phyloP scores from a whole-genome alignment of 164 flowering plant species.

The Magnolia sinica region DNA sequence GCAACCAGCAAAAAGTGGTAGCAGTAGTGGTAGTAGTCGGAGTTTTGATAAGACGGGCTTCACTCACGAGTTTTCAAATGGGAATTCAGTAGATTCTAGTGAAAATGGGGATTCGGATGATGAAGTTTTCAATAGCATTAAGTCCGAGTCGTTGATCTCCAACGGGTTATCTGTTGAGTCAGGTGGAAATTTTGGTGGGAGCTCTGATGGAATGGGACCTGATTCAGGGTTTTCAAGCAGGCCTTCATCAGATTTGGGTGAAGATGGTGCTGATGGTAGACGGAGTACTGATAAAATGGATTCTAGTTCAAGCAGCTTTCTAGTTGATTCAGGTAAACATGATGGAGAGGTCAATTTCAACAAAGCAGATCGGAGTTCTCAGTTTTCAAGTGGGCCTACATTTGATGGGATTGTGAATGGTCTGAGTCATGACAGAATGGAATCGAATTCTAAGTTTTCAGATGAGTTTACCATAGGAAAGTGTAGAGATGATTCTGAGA shows the following conservation, averaged over 20 bases:
- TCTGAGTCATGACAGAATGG: slow-evolving; percentile 1
- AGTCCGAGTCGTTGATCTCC: slow-evolving; percentile 1
- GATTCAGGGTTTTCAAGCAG: background rate
- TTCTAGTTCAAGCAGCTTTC: slow-evolving; percentile 3
- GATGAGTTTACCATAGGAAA: slow-evolving; percentile 12
- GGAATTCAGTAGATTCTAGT: slow-evolving; percentile 10
- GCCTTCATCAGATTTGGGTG: slow-evolving; percentile 1
- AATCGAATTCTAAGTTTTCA: slow-evolving; percentile 12
- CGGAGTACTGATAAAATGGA: slow-evolving; percentile 9
- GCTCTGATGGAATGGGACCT: background rate
- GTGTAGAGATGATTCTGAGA: slow-evolving; percentile 10
- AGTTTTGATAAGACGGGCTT: slow-evolving; percentile 24
- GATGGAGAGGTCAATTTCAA: slow-evolving; percentile 1
- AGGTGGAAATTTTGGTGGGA: slow-evolving; percentile 5
- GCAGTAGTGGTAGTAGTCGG: slow-evolving; percentile 21
- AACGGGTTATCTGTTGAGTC: slow-evolving; percentile 9
- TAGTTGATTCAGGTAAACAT: background rate
- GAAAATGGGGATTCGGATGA: slow-evolving; percentile 11
- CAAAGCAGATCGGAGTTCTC: slow-evolving; percentile 8
- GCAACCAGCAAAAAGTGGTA: slow-evolving; percentile 78
- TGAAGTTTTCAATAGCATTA: background rate
- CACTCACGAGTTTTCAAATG: slow-evolving; percentile 11
- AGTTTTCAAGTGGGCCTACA: slow-evolving; percentile 2
- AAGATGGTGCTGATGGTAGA: slow-evolving; percentile 4
- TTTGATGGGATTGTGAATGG: background rate